Base-by-base conservation (phyloP, 202 grass and related monocot genomes). In the Bolboschoenoplectus hybrid region DNA sequence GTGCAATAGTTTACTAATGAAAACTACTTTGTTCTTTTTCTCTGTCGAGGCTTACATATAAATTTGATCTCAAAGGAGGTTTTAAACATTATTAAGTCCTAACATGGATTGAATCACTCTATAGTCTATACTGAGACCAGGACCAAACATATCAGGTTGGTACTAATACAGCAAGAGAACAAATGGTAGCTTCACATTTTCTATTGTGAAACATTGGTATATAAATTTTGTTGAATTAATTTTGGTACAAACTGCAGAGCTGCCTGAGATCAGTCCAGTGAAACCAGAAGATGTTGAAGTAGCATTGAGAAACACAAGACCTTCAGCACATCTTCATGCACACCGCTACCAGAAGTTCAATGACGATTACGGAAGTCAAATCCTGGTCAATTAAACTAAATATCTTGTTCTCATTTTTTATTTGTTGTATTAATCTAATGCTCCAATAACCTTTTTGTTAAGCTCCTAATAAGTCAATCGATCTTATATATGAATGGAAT, bases 291-390 rank as follows among this genome's bases (percentile, higher is more conserved):
- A 96, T 80, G 75, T 94, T 3, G 92, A 96, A 78, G 56, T 96
- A 73, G 96, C 93, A 70, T 84, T 94, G 81, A 94, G 87, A 75
- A 98, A 98, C 84, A 96, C 93, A 36, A 86, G 93, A 81, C 91
- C 91, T 8, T 98, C 96, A 44, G 93, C 96, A 0, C 91, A 96
- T 91, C 91, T 98, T 67, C 90, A 98, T 38, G 91, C 90, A 45
- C 93, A 92, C 69, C 86, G 96, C 4, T 96, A 96, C 19, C 87
- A 95, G 34, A 94, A 98, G 68, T 94, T 98, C 49, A 95, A 98
- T 80, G 85, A 94, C 62, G 96, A 98, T 55, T 94, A 92, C 32
- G 96, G 96, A 36, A 98, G 96, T 85, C 93, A 98, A 51, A 73
- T 93, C 84, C 90, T 60, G 19, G 4, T 56, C 53, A 60, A 58